phyloP scores from a whole-genome alignment of 2,329 filamentous ascomycete species.

The Monilinia polystroma region DNA sequence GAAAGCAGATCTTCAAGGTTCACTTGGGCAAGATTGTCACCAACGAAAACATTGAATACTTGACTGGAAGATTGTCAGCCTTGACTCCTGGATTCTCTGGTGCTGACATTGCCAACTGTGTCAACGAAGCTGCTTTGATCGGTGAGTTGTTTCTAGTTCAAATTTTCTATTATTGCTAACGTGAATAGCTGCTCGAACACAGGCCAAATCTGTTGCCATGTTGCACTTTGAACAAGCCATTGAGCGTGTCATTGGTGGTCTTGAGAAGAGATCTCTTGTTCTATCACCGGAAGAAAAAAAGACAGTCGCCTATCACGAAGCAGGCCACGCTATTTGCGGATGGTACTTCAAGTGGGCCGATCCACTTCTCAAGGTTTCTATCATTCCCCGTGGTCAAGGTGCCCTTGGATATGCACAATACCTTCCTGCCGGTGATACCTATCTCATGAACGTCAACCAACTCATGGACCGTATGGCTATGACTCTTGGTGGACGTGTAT shows the following conservation, averaged over 20 bases:
- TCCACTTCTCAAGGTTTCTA: constrained; percentile 95
- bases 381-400: constrained; percentile 93
- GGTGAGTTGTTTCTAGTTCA: constrained; percentile 56
- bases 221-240: constrained; percentile 95
- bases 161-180: constrained; percentile 39
- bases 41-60: constrained; percentile 80
- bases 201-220: constrained; percentile 80
- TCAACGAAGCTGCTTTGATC: constrained; percentile 95
- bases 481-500: constrained; percentile 93
- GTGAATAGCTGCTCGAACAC: constrained; percentile 71
- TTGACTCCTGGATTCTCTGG: constrained; percentile 95
- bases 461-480: constrained; percentile 99
- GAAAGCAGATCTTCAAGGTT: constrained; percentile 93
- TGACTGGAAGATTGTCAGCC: constrained; percentile 85
- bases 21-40: constrained; percentile 95
- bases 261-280: constrained; percentile 96
- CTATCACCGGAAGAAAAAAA: constrained; percentile 91
- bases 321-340: constrained; percentile 95
- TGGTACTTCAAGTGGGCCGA: constrained; percentile 98
- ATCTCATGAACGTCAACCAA: constrained; percentile 93
- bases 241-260: constrained; percentile 91
- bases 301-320: constrained; percentile 96
- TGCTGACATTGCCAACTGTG: constrained; percentile 97
- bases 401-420: constrained; percentile 96
- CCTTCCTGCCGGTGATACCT: constrained; percentile 85